These are phyloP conservation scores for Diaporthe sp. DNA, from an alignment of 2,329 filamentous ascomycete genomes.

Conservation along the genomic window DNA sequence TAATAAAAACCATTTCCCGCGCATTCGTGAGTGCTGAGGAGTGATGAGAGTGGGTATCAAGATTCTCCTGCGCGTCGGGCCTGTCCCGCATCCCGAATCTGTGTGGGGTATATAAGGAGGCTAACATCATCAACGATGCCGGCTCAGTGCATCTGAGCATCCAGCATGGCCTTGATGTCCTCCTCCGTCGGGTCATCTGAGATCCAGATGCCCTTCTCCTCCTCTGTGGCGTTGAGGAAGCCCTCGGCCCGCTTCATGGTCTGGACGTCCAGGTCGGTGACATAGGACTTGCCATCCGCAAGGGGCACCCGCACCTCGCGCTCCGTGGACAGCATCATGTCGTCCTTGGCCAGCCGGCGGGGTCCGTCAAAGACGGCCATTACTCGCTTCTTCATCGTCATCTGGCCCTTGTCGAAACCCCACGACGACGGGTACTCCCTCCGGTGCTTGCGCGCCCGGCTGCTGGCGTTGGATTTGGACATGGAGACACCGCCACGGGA, in stretches of 20 bases:
- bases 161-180: slow-evolving; percentile 72
- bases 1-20: slow-evolving; percentile 11
- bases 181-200: slow-evolving; percentile 77
- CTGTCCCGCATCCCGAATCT: slow-evolving; percentile 25
- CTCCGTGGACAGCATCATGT: slow-evolving; percentile 97
- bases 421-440: slow-evolving; percentile 95
- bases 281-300: slow-evolving; percentile 81
- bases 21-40: slow-evolving; percentile 1
- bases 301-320: slow-evolving; percentile 92
- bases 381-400: slow-evolving; percentile 98
- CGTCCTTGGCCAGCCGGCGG: slow-evolving; percentile 93
- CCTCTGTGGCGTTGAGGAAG: slow-evolving; percentile 82
- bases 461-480: slow-evolving; percentile 55
- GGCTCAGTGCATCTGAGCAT: slow-evolving; percentile 44
- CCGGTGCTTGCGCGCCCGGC: slow-evolving; percentile 86
- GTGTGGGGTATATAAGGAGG: not conserved
- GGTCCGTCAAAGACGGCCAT: slow-evolving; percentile 92
- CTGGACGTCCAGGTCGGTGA: slow-evolving; percentile 94
- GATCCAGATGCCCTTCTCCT: slow-evolving; percentile 90
- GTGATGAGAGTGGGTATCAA: slow-evolving; percentile 22
- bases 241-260: slow-evolving; percentile 90
- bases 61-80: slow-evolving; percentile 11
- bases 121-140: not conserved
- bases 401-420: slow-evolving; percentile 92
- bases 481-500: slow-evolving; percentile 79